Percentiles rank a stretch among this genome's conserved stretches.
These are phyloP conservation scores for Colletotrichum ledebouriae DNA, from an alignment of 2,329 filamentous ascomycete species.

Conservation along the genomic window DNA sequence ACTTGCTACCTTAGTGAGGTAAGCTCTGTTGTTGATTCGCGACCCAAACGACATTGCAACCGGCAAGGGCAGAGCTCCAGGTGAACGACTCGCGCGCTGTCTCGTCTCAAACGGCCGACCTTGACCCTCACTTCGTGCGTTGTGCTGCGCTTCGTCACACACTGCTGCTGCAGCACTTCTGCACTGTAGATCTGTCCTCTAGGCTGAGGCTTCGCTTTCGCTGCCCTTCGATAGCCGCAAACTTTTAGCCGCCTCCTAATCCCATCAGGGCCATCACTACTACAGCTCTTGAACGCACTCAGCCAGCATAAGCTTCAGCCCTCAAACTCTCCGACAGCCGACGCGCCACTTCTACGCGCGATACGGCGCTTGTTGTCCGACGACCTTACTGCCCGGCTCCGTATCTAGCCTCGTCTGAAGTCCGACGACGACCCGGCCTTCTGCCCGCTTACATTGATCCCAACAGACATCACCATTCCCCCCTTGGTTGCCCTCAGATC, in stretches of 20 bases:
- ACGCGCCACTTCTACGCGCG: conserved; percentile 29
- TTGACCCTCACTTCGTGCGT: conserved; percentile 6
- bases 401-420: conserved; percentile 7
- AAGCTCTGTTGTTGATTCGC: too few relatives aligned
- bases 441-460: conserved; percentile 16
- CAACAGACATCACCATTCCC: conserved; percentile 8
- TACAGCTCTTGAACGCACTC: conserved; percentile 5
- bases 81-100: conserved; percentile 36
- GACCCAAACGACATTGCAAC: neutral
- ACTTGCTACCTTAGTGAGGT: too few relatives aligned
- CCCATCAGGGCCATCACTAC: conserved; percentile 15
- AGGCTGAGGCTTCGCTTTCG: neutral
- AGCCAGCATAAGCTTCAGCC: neutral
- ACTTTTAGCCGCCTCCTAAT: conserved; percentile 28
- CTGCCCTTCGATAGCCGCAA: conserved; percentile 22
- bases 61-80: conserved; percentile 2
- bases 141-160: conserved; percentile 13
- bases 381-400: conserved; percentile 17
- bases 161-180: conserved; percentile 11
- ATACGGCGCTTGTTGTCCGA: conserved; percentile 27
- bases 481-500: conserved; percentile 1
- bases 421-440: conserved; percentile 14
- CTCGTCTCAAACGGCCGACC: conserved; percentile 32
- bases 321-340: conserved; percentile 17
- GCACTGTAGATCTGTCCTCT: conserved; percentile 29